Percentiles rank a stretch among this genome's conserved stretches.
phyloP scores from a whole-genome alignment of 2,329 filamentous ascomycete genomes.

The Amylocarpus encephaloides region DNA sequence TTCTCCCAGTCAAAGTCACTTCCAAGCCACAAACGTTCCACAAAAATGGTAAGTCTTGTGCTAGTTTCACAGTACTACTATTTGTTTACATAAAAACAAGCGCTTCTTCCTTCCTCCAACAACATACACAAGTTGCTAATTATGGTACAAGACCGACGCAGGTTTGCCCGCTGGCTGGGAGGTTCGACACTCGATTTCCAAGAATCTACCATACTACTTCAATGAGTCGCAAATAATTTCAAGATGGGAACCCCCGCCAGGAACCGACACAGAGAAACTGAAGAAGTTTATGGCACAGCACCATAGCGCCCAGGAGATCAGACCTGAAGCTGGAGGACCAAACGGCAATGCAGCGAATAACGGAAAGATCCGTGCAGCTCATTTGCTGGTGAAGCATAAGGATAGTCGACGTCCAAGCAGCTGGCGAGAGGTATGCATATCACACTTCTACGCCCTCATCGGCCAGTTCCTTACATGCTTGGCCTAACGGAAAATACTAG shows the following conservation, averaged over 20 bases:
- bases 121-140: conserved; percentile 12
- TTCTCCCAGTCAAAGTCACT: conserved; percentile 2
- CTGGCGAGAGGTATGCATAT: conserved; percentile 66
- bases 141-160: conserved; percentile 53
- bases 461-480: neutral
- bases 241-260: conserved; percentile 86
- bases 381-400: conserved; percentile 89
- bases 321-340: conserved; percentile 31
- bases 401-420: conserved; percentile 84
- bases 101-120: neutral
- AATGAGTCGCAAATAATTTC: conserved; percentile 80
- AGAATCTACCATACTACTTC: conserved; percentile 99
- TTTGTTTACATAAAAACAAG: conserved; percentile 17
- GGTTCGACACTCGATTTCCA: conserved; percentile 95
- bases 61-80: neutral
- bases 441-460: neutral
- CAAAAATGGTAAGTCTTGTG: conserved; percentile 19
- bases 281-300: conserved; percentile 90
- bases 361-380: conserved; percentile 88
- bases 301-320: conserved; percentile 57
- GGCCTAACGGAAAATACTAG: conserved; percentile 29
- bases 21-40: conserved; percentile 11
- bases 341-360: conserved; percentile 39
- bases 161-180: conserved; percentile 87
- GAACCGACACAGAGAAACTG: conserved; percentile 84